These are phyloP conservation scores for Barbarea vulgaris DNA, from an alignment of 345 rosid species.

Conservation along the genomic window DNA sequence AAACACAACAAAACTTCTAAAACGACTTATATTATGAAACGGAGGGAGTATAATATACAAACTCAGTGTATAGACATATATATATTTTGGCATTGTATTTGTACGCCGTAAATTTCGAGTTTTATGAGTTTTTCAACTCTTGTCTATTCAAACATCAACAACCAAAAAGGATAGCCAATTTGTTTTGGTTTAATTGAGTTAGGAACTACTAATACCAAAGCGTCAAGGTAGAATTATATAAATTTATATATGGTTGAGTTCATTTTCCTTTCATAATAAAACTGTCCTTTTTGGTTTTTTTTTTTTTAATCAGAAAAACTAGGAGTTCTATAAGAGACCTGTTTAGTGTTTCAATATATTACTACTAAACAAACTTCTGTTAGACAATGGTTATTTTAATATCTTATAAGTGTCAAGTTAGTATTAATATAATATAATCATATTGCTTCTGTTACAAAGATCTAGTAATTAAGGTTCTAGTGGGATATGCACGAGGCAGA, in stretches of 20 bases:
- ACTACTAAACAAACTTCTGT: too few species aligned
- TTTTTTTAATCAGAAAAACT: neutral
- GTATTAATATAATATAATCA: neutral
- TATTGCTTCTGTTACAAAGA: conserved; percentile 16
- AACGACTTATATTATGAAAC: too few species aligned
- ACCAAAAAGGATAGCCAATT: neutral
- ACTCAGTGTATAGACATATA: neutral
- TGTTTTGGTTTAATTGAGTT: neutral
- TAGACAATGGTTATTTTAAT: too few species aligned
- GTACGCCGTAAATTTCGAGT: neutral
- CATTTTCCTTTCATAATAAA: conserved; percentile 1
- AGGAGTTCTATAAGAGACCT: neutral
- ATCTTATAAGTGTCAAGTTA: neutral
- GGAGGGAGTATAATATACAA: neutral
- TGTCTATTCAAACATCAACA: neutral
- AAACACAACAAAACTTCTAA: too few species aligned
- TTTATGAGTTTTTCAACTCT: neutral
- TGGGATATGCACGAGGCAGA: conserved; percentile 25
- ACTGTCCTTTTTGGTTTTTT: neutral
- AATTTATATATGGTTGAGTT: neutral
- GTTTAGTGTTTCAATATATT: neutral
- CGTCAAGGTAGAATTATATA: neutral
- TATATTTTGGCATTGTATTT: neutral
- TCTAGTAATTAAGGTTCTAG: conserved; percentile 25
- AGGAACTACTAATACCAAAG: conserved; percentile 10